phyloP scores from a whole-genome alignment of 352 stramenopile genomes.

The Thalassiosira allenii region DNA sequence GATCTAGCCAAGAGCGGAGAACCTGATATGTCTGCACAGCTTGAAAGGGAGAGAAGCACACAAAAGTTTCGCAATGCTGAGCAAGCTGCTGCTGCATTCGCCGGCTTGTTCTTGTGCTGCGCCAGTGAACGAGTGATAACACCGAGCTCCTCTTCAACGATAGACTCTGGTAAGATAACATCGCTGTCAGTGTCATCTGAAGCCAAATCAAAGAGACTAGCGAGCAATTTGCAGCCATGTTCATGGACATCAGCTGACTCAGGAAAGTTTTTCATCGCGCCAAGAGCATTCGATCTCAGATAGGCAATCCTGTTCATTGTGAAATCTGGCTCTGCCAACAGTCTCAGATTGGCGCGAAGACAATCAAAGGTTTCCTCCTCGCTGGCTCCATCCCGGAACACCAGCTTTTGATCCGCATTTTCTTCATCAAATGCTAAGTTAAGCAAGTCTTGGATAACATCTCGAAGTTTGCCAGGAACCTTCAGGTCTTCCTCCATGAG shows the following conservation, averaged over 20 bases:
- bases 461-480: conserved; percentile 19
- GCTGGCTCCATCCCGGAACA: conserved; percentile 9
- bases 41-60: conserved; percentile 3
- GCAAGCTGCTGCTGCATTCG: conserved; percentile 25
- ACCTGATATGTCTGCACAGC: conserved; percentile 7
- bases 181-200: not conserved
- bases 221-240: conserved; percentile 42
- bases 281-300: conserved; percentile 23
- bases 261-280: conserved; percentile 35
- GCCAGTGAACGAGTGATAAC: conserved; percentile 10
- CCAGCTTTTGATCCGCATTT: not conserved
- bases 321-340: conserved; percentile 5
- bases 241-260: conserved; percentile 24
- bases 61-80: conserved; percentile 45
- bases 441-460: conserved; percentile 29
- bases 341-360: conserved; percentile 29
- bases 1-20: conserved; percentile 15
- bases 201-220: conserved; percentile 29
- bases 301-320: conserved; percentile 4
- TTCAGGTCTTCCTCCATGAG: conserved; percentile 13
- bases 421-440: conserved; percentile 9
- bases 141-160: too few species aligned
- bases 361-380: conserved; percentile 24
- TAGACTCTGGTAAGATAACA: too few species aligned
- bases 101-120: conserved; percentile 24